Base-by-base conservation (phyloP, 2,329 filamentous ascomycete species). In the Cyphellophora europaea region DNA sequence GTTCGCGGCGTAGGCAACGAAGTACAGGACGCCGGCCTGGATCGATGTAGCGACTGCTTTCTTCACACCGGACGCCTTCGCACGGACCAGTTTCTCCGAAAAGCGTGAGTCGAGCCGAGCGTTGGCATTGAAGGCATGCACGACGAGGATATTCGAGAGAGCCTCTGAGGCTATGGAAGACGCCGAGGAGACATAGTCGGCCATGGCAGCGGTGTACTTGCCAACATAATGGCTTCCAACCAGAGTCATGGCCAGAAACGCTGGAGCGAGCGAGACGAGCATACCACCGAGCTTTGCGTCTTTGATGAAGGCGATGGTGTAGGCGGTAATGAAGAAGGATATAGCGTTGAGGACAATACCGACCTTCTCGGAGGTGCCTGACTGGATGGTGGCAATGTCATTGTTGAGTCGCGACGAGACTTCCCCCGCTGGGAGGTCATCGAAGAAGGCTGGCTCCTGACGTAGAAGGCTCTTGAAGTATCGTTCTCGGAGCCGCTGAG, bases 401-500 rank as follows among this genome's bases (percentile, higher is more conserved):
- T 57, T 57, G 44, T 62, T 64, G 21, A 69, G 58, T 15, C 65
- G 35, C 15, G 64, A 63, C 2, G 64, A 61, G 2, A 67, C 62
- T 37, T 67, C 62, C 11, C 65, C 65, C 4, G 62, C 54, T 29
- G 62, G 57, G 6, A 67, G 51, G 4, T 47, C 43, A 29, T 56
- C 53, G 32, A 56, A 53, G 37, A 52, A 54, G 2, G 47, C 44
- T 34, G 52, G 51, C 18, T 50, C 49, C 33, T 50, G 49, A 12
- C 45, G 37, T 1, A 52, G 30, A 3, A 50, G 38, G 17, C 39
- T 44, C 16, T 28, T 32, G 19, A 50, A 36, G 35, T 49, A 52
- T 18, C 58, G 62, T 44, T 77, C 71, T 30, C 78, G 69, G 28
- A 82, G 58, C 19, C 78, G 67, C 43, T 75, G 72, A 30, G 75